Evolutionary conservation across 441 rosid genomes (phyloP).

Genomic region (Dalechampia spathulata): DNA sequence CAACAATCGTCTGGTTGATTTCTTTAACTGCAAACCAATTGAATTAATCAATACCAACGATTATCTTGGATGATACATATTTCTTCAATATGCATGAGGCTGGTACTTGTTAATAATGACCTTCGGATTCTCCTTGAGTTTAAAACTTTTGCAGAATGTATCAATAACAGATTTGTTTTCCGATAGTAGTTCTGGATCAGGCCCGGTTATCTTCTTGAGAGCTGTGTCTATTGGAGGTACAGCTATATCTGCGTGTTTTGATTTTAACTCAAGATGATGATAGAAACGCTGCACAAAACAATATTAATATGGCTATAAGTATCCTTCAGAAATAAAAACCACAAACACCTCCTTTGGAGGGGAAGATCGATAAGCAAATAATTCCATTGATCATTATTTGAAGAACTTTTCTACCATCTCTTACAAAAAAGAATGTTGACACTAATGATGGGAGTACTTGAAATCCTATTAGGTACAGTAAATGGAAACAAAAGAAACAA

Average conservation of each 20-base stretch:
- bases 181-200: slow-evolving; percentile 52
- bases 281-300: slow-evolving; percentile 61
- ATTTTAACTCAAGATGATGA: slow-evolving; percentile 68
- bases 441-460: neutral
- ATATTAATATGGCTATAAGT: slow-evolving; percentile 14
- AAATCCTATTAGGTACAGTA: neutral
- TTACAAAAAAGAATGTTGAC: neutral
- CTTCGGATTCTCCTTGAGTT: slow-evolving; percentile 78
- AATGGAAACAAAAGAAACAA: neutral
- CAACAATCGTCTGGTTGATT: slow-evolving; percentile 35
- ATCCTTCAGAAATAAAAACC: slow-evolving; percentile 11
- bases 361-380: neutral
- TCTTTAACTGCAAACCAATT: slow-evolving; percentile 57
- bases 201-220: slow-evolving; percentile 64
- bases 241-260: slow-evolving; percentile 58
- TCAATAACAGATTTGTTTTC: slow-evolving; percentile 43
- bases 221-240: slow-evolving; percentile 77
- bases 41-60: slow-evolving; percentile 2
- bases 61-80: slow-evolving; percentile 5
- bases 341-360: neutral
- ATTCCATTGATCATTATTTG: neutral
- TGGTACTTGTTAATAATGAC: slow-evolving; percentile 24
- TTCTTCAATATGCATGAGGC: neutral
- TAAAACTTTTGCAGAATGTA: slow-evolving; percentile 44
- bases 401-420: neutral